phyloP scores from a whole-genome alignment of 352 stramenopile species.

The Phytophthora pini region DNA sequence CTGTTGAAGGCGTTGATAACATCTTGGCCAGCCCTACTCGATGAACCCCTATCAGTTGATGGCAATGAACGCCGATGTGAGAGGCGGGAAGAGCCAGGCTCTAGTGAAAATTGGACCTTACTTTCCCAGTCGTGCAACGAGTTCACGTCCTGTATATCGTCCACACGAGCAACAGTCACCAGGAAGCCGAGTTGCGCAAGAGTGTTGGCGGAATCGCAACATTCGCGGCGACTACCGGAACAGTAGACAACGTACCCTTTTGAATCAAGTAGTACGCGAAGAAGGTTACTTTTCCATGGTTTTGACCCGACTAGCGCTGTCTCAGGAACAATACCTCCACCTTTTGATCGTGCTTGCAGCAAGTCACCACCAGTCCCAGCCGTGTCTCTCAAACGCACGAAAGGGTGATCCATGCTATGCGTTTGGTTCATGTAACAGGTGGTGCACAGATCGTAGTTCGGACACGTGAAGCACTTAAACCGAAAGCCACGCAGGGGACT shows the following conservation, averaged over 20 bases:
- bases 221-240: conserved; percentile 42
- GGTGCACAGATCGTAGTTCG: conserved; percentile 80
- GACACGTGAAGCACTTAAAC: conserved; percentile 80
- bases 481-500: conserved; percentile 70
- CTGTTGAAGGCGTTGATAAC: conserved; percentile 57
- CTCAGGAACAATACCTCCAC: conserved; percentile 55
- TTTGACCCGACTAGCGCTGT: conserved; percentile 65
- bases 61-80: conserved; percentile 43
- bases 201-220: conserved; percentile 39
- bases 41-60: conserved; percentile 30
- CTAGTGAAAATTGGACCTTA: conserved; percentile 39
- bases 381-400: conserved; percentile 62
- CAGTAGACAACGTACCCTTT: conserved; percentile 63
- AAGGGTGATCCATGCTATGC: conserved; percentile 72
- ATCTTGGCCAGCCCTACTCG: conserved; percentile 42
- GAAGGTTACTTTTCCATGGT: conserved; percentile 65
- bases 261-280: conserved; percentile 49
- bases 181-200: conserved; percentile 54
- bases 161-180: conserved; percentile 47
- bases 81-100: conserved; percentile 55
- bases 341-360: conserved; percentile 63
- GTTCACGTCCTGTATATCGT: conserved; percentile 47
- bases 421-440: conserved; percentile 70
- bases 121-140: conserved; percentile 60
- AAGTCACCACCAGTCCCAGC: conserved; percentile 60